Evolutionary conservation across 2,329 filamentous ascomycete species (phyloP).

Genomic region (Aspergillus bombycis): DNA sequence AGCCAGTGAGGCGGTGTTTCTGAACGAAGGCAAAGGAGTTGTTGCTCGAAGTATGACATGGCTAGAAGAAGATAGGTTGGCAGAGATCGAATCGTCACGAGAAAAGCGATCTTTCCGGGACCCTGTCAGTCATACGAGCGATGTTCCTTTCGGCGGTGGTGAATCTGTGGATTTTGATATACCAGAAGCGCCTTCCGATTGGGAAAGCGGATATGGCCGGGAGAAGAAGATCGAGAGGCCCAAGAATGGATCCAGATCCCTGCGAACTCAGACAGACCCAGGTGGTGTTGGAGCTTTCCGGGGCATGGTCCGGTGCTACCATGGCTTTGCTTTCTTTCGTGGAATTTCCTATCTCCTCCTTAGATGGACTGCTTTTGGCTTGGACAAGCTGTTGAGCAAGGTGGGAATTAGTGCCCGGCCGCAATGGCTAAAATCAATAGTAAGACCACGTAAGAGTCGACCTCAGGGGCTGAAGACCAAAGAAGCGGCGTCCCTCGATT

Average conservation of each 20-base stretch:
- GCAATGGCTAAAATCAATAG: conserved; percentile 58
- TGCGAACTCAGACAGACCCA: conserved; percentile 39
- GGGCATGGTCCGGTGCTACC: conserved; percentile 74
- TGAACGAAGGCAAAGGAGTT: conserved; percentile 83
- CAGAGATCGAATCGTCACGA: conserved; percentile 67
- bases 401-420: conserved; percentile 66
- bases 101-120: conserved; percentile 26
- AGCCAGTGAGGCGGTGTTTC: conserved; percentile 91
- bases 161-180: conserved; percentile 40
- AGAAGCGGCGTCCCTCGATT: conserved; percentile 46
- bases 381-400: conserved; percentile 58
- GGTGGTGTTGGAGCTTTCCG: conserved; percentile 79
- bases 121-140: conserved; percentile 19
- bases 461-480: conserved; percentile 17
- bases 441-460: conserved; percentile 31
- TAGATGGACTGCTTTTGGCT: conserved; percentile 59
- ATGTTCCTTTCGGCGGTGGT: conserved; percentile 33
- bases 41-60: conserved; percentile 78
- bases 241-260: conserved; percentile 36
- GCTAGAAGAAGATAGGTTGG: conserved; percentile 84
- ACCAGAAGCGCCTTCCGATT: conserved; percentile 35
- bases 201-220: conserved; percentile 51
- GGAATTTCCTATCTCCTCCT: conserved; percentile 71
- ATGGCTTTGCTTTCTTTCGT: conserved; percentile 73
- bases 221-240: conserved; percentile 50